A percentile compares a stretch with the other conserved stretches of the same genome.
phyloP scores from a whole-genome alignment of 176 grass and related monocot genomes.

The Alloteropsis semialata region DNA sequence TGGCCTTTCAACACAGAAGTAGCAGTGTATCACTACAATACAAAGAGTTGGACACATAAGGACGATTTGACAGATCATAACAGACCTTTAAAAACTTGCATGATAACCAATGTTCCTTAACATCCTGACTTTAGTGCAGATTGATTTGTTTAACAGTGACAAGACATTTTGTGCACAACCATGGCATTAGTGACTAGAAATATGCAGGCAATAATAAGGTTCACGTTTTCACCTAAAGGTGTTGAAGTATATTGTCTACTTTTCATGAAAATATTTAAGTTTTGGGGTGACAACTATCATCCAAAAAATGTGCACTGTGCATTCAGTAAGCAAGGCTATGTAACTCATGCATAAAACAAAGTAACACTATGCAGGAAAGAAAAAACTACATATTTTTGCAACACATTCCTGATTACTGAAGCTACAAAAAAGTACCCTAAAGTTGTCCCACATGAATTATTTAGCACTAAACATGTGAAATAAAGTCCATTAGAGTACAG shows the following conservation, averaged over 20 bases:
- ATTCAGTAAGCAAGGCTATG: neutral
- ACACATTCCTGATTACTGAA: neutral
- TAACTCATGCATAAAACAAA: neutral
- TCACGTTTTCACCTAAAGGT: neutral
- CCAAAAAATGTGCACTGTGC: neutral
- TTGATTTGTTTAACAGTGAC: neutral
- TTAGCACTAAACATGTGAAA: neutral
- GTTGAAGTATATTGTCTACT: neutral
- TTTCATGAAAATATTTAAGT: neutral
- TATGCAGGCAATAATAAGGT: neutral
- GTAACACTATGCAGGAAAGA: neutral
- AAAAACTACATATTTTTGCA: neutral
- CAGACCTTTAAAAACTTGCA: neutral
- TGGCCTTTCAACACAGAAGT: slow-evolving; percentile 19
- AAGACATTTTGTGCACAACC: neutral
- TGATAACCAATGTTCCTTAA: neutral
- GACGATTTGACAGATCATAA: neutral
- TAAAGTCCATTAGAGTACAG: neutral
- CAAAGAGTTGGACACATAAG: neutral
- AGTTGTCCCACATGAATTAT: neutral
- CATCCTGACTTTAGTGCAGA: neutral
- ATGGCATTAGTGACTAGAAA: neutral
- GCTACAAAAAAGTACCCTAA: neutral
- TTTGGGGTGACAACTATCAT: slow-evolving; percentile 1
- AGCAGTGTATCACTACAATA: neutral